Conservation (phyloP, 352 stramenopile genomes). For the Pythium grandisporangium region DNA sequence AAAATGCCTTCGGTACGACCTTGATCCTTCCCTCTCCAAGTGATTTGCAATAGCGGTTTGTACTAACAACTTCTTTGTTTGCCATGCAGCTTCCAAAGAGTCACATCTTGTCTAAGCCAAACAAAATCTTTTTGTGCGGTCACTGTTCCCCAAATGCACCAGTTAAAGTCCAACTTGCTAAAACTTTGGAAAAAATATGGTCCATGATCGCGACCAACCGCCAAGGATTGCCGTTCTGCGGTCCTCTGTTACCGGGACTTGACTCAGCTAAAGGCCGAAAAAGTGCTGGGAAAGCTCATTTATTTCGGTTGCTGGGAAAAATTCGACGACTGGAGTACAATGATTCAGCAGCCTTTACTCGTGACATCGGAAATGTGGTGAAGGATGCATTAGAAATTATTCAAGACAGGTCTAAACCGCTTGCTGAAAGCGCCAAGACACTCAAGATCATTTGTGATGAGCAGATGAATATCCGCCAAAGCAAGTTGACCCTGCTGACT, state of each 20-base stretch:
- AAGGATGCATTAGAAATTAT: constrained; percentile 55
- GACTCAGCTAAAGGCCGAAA: constrained; percentile 14
- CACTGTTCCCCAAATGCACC: constrained; percentile 51
- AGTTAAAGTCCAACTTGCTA: constrained; percentile 60
- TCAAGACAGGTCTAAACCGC: constrained; percentile 34
- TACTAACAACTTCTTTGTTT: constrained; percentile 1
- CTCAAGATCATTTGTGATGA: constrained; percentile 70
- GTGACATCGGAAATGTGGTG: constrained; percentile 60
- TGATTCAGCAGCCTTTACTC: constrained; percentile 41
- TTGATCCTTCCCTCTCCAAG: neutral
- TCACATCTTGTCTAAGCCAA: constrained; percentile 59
- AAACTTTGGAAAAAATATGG: constrained; percentile 76
- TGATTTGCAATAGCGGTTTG: neutral
- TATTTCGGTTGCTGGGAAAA: constrained; percentile 68
- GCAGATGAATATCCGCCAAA: constrained; percentile 60
- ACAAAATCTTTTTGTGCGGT: constrained; percentile 56
- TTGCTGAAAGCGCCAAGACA: constrained; percentile 62
- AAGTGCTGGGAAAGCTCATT: constrained; percentile 22
- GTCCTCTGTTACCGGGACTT: constrained; percentile 58
- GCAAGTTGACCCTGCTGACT: constrained; percentile 52
- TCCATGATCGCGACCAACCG: constrained; percentile 80
- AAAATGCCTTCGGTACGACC: constrained; percentile 56
- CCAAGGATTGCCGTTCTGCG: constrained; percentile 75
- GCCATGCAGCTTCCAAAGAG: constrained; percentile 42
- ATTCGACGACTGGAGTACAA: constrained; percentile 69